Base-by-base conservation (phyloP, 208 protist genomes). In the Trypanosoma mega region DNA sequence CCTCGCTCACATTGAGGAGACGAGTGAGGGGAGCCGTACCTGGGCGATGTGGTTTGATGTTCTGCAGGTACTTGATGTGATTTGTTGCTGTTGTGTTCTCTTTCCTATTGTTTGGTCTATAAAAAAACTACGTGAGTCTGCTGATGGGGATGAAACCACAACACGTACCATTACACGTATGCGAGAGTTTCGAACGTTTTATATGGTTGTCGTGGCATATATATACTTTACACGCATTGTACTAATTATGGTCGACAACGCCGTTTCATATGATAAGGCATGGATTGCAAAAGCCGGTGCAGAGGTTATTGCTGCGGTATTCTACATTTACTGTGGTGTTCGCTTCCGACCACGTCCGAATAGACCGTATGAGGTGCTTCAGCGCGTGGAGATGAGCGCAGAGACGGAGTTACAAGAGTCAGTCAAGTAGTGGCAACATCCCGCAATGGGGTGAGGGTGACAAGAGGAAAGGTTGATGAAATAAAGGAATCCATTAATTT, bases 161-260 rank as follows among this genome's bases (percentile, higher is more conserved):
- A 55, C 56, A 18, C 27, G 47, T 29, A 78, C 67, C 56, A 20
- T 88, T 26, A 55, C 55, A 41, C 85, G 85, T 24, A 68, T 93
- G 23, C 49, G 63, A 54, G 43, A 87, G 37, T 94, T 95, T 67
- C 71, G 85, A 24, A 63, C 78, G 31, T 95, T 92, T 63, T 95
- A 95, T 69, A 47, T 93, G 16, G 30, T 80, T 31, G 68, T 93
- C 12, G 68, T 96, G 23, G 59, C 62, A 18, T 96, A 92, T 68
- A 70, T 96, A 21, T 96, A 96, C 66, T 88, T 93, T 52, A 92
- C 85, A 20, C 69, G 87, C 31, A 91, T 96, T 57, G 67, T 95
- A 33, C 48, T 95, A 12, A 49, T 70, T 27, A 52, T 92, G 21
- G 33, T 94, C 12, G 54, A 62, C 26, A 48, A 54, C 36, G 68